A percentile compares a stretch with the other conserved stretches of the same genome.
Conservation (phyloP, 345 rosid species). For the Salix viminalis region DNA sequence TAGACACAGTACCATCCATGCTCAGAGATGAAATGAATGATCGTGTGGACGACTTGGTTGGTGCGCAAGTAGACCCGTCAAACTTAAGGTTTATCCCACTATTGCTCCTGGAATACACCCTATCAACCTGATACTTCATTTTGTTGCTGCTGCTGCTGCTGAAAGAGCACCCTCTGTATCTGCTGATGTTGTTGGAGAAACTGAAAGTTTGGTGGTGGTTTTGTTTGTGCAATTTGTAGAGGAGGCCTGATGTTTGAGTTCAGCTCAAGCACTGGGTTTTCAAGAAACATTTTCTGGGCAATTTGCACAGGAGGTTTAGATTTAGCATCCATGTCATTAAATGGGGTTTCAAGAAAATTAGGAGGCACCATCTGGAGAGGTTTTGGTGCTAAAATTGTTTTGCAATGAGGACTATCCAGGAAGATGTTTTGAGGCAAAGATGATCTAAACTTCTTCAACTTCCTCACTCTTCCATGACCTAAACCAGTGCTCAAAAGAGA, state of each 20-base stretch:
- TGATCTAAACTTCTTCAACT: constrained; percentile 42
- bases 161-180: constrained; percentile 37
- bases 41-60: constrained; percentile 52
- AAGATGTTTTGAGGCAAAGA: constrained; percentile 53
- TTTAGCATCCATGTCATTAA: constrained; percentile 25
- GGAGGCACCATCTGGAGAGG: constrained; percentile 57
- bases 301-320: constrained; percentile 22
- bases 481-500: constrained; percentile 42
- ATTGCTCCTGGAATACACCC: constrained; percentile 42
- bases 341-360: constrained; percentile 19
- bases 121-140: constrained; percentile 34
- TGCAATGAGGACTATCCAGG: constrained; percentile 48
- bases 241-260: constrained; percentile 37
- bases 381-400: constrained; percentile 51
- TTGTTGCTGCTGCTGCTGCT: constrained; percentile 35
- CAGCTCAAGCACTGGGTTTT: constrained; percentile 40
- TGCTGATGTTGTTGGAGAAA: constrained; percentile 50
- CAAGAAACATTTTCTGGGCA: constrained; percentile 31
- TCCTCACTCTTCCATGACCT: constrained; percentile 52
- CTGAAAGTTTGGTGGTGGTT: constrained; percentile 34
- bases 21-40: constrained; percentile 66
- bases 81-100: constrained; percentile 54
- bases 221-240: constrained; percentile 26
- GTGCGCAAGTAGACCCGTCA: constrained; percentile 54
- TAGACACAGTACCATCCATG: constrained; percentile 50